Evolutionary conservation across 768 basidiomycete genomes (phyloP).

Genomic region (Kwoniella pini): DNA sequence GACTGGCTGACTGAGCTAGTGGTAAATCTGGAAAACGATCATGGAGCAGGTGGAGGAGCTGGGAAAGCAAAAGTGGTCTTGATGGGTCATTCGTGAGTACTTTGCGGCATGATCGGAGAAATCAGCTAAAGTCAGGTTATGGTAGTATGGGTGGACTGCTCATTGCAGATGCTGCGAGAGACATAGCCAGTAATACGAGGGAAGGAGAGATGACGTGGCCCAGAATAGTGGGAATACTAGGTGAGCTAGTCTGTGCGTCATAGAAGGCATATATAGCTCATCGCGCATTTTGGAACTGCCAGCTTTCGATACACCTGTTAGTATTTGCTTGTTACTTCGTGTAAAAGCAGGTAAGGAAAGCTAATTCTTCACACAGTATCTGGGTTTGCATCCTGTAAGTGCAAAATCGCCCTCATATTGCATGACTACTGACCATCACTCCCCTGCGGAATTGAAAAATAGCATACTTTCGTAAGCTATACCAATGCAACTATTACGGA

Average conservation of each 20-base stretch:
- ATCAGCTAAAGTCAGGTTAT: neutral
- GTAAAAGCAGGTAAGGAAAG: neutral
- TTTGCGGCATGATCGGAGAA: too few relatives aligned
- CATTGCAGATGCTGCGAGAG: slow-evolving; percentile 76
- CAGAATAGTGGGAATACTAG: slow-evolving; percentile 67
- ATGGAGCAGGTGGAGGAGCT: slow-evolving; percentile 65
- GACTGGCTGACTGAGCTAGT: slow-evolving; percentile 91
- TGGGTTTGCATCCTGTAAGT: slow-evolving; percentile 73
- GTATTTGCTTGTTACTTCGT: slow-evolving; percentile 50
- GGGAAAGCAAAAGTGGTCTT: slow-evolving; percentile 70
- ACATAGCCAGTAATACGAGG: slow-evolving; percentile 71
- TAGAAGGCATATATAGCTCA: neutral
- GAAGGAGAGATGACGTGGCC: slow-evolving; percentile 76
- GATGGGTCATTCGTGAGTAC: slow-evolving; percentile 69
- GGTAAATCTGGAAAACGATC: slow-evolving; percentile 77
- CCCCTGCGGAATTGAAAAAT: neutral
- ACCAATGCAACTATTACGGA: too few relatives aligned
- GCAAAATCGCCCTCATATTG: neutral
- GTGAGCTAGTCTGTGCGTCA: slow-evolving; percentile 19
- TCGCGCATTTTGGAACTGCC: slow-evolving; percentile 56
- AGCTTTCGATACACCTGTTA: slow-evolving; percentile 87
- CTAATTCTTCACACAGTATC: slow-evolving; percentile 62
- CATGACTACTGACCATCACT: neutral
- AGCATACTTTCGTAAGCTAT: slow-evolving; percentile 45
- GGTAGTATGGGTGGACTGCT: slow-evolving; percentile 88